phyloP scores from a whole-genome alignment of 768 basidiomycete species.

The Tylopilus vinaceipallidus region DNA sequence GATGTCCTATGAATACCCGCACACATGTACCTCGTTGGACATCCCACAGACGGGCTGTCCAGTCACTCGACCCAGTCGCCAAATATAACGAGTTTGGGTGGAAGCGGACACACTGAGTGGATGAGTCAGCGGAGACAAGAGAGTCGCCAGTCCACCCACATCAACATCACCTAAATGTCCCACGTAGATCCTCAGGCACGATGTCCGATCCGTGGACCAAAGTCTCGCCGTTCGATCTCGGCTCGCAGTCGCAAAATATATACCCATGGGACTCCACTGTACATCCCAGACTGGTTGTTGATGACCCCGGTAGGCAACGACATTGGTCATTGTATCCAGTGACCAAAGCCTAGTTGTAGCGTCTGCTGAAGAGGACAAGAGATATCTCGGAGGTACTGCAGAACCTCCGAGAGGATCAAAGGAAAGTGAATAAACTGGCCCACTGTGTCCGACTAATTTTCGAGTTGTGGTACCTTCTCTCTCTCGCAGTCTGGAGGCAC shows the following conservation, averaged over 20 bases:
- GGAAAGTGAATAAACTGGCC: slow-evolving; percentile 90
- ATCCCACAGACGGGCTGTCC: slow-evolving; percentile 96
- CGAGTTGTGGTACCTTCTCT: slow-evolving; percentile 79
- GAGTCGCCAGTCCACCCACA: slow-evolving; percentile 50
- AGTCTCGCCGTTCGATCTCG: slow-evolving; percentile 91
- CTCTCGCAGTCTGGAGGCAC: slow-evolving; percentile 62
- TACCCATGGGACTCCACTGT: slow-evolving; percentile 96
- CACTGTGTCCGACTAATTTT: slow-evolving; percentile 97
- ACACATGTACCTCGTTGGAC: slow-evolving; percentile 94
- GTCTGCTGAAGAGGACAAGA: slow-evolving; percentile 92
- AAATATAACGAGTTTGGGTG: slow-evolving; percentile 98
- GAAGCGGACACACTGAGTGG: slow-evolving; percentile 81
- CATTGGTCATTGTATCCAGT: slow-evolving; percentile 88
- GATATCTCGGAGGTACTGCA: slow-evolving; percentile 77
- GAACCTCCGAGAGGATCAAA: slow-evolving; percentile 93
- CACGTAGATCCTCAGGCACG: slow-evolving; percentile 87
- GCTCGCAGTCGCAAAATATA: slow-evolving; percentile 97
- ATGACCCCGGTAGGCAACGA: slow-evolving; percentile 93
- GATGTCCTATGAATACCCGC: slow-evolving; percentile 94
- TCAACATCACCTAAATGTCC: slow-evolving; percentile 97
- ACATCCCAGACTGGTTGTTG: slow-evolving; percentile 99
- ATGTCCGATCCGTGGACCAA: slow-evolving; percentile 92
- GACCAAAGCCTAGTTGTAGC: slow-evolving; percentile 92
- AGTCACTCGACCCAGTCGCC: slow-evolving; percentile 94
- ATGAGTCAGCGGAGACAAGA: slow-evolving; percentile 3